These are phyloP conservation scores for Apophysomyces ossiformis DNA, from an alignment of 371 early-diverging fungal species.

Conservation along the genomic window DNA sequence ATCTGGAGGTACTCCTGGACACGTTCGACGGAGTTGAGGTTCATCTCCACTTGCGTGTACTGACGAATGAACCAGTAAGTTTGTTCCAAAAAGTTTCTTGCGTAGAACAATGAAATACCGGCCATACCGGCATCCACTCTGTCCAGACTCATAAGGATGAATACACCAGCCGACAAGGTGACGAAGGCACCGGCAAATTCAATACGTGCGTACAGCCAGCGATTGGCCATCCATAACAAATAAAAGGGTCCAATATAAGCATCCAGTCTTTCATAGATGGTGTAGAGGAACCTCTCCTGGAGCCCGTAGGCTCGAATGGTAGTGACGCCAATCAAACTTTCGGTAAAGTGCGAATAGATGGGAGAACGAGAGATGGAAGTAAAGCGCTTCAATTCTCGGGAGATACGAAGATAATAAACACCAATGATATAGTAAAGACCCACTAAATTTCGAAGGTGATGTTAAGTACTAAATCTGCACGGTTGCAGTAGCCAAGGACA, in stretches of 20 bases:
- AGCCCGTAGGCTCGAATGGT: slow-evolving; percentile 78
- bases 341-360: slow-evolving; percentile 75
- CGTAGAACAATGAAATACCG: slow-evolving; percentile 82
- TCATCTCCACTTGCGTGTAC: slow-evolving; percentile 81
- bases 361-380: slow-evolving; percentile 79
- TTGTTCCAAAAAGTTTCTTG: slow-evolving; percentile 63
- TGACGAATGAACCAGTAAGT: slow-evolving; percentile 54
- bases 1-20: slow-evolving; percentile 75
- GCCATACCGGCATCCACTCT: slow-evolving; percentile 80
- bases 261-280: slow-evolving; percentile 63
- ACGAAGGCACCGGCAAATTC: slow-evolving; percentile 75
- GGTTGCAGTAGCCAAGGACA: not conserved
- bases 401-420: slow-evolving; percentile 66
- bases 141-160: slow-evolving; percentile 54
- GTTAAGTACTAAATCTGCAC: too few relatives aligned
- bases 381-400: slow-evolving; percentile 82
- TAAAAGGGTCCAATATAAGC: slow-evolving; percentile 77
- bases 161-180: slow-evolving; percentile 68
- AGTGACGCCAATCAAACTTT: slow-evolving; percentile 65
- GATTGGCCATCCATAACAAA: slow-evolving; percentile 82
- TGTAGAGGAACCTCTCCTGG: slow-evolving; percentile 61
- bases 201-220: slow-evolving; percentile 80
- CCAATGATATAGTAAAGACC: slow-evolving; percentile 47
- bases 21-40: slow-evolving; percentile 86
- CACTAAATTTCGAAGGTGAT: slow-evolving; percentile 13